These are phyloP conservation scores for Hortiboletus flavorubellus DNA, from an alignment of 768 basidiomycete genomes.

Conservation along the genomic window DNA sequence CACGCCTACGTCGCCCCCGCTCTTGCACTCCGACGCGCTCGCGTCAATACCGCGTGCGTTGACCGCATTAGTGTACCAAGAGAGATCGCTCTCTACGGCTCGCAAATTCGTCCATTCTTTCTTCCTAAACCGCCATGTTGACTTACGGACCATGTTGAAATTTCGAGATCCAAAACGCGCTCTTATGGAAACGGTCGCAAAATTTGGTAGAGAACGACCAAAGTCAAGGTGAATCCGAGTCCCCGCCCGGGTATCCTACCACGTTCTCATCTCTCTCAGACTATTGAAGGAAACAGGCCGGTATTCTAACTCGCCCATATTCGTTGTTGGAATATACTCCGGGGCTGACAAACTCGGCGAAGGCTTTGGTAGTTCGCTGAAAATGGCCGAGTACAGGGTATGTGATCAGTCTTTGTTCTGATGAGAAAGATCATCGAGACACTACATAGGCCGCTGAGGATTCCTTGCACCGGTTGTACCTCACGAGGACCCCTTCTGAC, in stretches of 20 bases:
- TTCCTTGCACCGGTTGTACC: slow-evolving; percentile 75
- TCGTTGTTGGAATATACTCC: slow-evolving; percentile 93
- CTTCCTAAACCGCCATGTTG: slow-evolving; percentile 83
- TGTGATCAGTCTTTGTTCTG: slow-evolving; percentile 16
- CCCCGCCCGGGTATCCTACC: too few relatives aligned
- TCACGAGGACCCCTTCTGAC: slow-evolving; percentile 72
- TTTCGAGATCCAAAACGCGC: slow-evolving; percentile 81
- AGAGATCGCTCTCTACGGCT: slow-evolving; percentile 81
- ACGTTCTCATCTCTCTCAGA: slow-evolving; percentile 36
- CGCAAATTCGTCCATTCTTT: slow-evolving; percentile 84
- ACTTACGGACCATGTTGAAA: slow-evolving; percentile 75
- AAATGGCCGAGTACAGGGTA: slow-evolving; percentile 94
- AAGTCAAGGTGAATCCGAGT: slow-evolving; percentile 53
- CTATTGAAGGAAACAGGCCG: slow-evolving; percentile 92
- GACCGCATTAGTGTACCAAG: slow-evolving; percentile 85
- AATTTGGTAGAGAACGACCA: slow-evolving; percentile 63
- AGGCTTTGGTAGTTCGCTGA: slow-evolving; percentile 88
- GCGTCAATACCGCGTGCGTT: slow-evolving; percentile 84
- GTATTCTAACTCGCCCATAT: slow-evolving; percentile 85
- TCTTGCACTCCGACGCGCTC: slow-evolving; percentile 83
- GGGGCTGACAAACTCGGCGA: slow-evolving; percentile 86
- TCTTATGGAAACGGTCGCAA: slow-evolving; percentile 66
- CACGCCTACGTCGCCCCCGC: slow-evolving; percentile 43
- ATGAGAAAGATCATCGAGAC: neutral
- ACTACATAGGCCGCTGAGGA: slow-evolving; percentile 74